Conservation (phyloP, 2,329 filamentous ascomycete genomes). For the Aspergillus pseudonomiae region DNA sequence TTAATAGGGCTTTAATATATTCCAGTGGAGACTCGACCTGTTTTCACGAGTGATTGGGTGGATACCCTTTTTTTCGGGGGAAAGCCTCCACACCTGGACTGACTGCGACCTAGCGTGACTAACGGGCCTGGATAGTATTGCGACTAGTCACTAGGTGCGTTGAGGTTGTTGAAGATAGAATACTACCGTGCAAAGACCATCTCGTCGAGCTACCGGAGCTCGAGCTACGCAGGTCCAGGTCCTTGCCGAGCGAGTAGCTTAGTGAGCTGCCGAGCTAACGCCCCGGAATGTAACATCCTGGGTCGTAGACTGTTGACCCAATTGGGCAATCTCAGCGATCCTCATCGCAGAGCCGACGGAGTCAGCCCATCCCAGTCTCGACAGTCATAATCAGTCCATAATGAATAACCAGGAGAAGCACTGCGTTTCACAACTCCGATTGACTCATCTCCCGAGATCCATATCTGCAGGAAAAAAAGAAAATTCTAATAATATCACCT, state of each 20-base stretch:
- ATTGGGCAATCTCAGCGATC: background rate
- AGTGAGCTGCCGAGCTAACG: background rate
- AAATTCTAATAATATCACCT: background rate
- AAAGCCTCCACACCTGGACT: too few species aligned
- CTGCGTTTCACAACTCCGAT: background rate
- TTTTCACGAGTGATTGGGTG: background rate
- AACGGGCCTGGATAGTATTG: background rate
- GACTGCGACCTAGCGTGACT: background rate
- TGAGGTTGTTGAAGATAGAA: background rate
- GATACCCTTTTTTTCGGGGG: background rate
- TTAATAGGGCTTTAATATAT: constrained; percentile 3
- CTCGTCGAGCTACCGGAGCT: background rate
- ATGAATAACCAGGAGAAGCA: too few species aligned
- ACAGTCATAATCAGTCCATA: too few species aligned
- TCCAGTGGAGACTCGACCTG: background rate
- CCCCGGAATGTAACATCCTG: background rate
- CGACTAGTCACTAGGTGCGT: background rate
- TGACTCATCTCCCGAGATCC: background rate
- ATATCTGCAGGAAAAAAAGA: background rate
- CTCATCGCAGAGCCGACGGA: background rate
- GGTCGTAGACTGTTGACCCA: background rate
- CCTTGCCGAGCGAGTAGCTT: too few species aligned
- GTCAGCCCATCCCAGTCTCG: too few species aligned
- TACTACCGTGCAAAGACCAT: background rate
- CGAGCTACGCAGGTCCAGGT: too few species aligned